Evolutionary conservation across 495 filamentous ascomycete species (phyloP), one percentile per base, ranked within the genome.

Genomic region (Podospora fimiseda): DNA sequence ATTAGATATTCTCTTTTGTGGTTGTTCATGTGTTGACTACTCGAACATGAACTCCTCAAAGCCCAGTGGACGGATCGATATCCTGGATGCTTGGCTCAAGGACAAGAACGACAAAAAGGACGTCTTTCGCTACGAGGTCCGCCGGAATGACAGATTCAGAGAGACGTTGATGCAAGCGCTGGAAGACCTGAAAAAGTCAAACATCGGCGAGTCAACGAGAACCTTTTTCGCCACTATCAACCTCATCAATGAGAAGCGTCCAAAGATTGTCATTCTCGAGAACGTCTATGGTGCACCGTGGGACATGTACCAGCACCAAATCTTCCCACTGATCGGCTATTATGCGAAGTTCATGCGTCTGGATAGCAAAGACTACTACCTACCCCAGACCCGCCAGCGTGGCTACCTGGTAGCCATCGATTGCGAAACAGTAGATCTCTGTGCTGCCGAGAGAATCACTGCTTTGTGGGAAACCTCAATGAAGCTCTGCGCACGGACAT

Each of bases 1-100:
- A 2, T 30, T 58, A 15, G 88, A 93, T 57, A 63, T 95, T 19
- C 67, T 95, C 7, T 73, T 93, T 41, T 83, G 84, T 9, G 89
- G 89, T 0, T 87, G 84, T 51, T 82, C 85, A 3, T 95, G 89
- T 58, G 84, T 89, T 9, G 89, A 94, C 61, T 89, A 85, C 51
- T 85, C 82, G 0, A 50, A 52, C 3, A 62, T 84, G 19, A 86
- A 86, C 58, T 9, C 21, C 15, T 73, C 58, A 6, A 57, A 67
- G 9, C 67, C 62, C 19, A 74, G 75, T 2, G 59, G 57, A 5
- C 8, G 42, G 4, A 37, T 57, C 37, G 33, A 39, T 1, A 33
- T 40, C 6, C 56, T 58, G 15, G 46, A 54, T 15, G 22, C 14
- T 3, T 37, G 45, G 27, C 50, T 60, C 5, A 53, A 55, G 11